Percentiles rank a stretch among this genome's conserved stretches.
phyloP scores from a whole-genome alignment of 2,329 filamentous ascomycete genomes.

The Calonectria honghensis region DNA sequence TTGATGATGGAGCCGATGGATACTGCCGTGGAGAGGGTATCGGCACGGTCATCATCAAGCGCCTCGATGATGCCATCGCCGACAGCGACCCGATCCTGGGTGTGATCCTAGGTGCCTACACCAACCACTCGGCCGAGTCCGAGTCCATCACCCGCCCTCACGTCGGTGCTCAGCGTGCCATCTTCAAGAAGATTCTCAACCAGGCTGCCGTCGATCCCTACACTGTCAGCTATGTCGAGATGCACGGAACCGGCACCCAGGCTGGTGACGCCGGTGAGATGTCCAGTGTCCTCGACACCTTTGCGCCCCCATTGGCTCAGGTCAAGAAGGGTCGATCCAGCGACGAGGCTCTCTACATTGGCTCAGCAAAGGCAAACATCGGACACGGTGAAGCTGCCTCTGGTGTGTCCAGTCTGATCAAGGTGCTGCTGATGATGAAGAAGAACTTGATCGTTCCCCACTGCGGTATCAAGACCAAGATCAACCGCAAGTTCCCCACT shows the following conservation, averaged over 20 bases:
- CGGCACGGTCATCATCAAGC: slow-evolving; percentile 69
- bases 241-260: slow-evolving; percentile 90
- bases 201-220: slow-evolving; percentile 84
- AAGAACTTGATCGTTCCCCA: slow-evolving; percentile 71
- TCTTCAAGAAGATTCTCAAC: slow-evolving; percentile 80
- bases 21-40: slow-evolving; percentile 73
- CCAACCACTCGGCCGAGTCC: slow-evolving; percentile 83
- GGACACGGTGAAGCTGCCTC: slow-evolving; percentile 80
- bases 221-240: slow-evolving; percentile 89
- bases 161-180: slow-evolving; percentile 75
- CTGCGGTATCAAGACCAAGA: slow-evolving; percentile 69
- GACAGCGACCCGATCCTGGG: slow-evolving; percentile 81
- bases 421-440: slow-evolving; percentile 71
- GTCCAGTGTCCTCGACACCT: slow-evolving; percentile 80
- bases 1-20: slow-evolving; percentile 76
- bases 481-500: slow-evolving; percentile 68
- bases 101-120: slow-evolving; percentile 77
- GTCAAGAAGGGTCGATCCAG: slow-evolving; percentile 48
- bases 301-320: slow-evolving; percentile 63
- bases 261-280: slow-evolving; percentile 91
- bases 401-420: slow-evolving; percentile 72
- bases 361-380: slow-evolving; percentile 79
- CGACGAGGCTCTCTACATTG: slow-evolving; percentile 74
- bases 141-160: slow-evolving; percentile 84
- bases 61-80: slow-evolving; percentile 64